These are phyloP conservation scores for Bruguiera gymnorhiza DNA, from an alignment of 345 rosid species.

Conservation along the genomic window DNA sequence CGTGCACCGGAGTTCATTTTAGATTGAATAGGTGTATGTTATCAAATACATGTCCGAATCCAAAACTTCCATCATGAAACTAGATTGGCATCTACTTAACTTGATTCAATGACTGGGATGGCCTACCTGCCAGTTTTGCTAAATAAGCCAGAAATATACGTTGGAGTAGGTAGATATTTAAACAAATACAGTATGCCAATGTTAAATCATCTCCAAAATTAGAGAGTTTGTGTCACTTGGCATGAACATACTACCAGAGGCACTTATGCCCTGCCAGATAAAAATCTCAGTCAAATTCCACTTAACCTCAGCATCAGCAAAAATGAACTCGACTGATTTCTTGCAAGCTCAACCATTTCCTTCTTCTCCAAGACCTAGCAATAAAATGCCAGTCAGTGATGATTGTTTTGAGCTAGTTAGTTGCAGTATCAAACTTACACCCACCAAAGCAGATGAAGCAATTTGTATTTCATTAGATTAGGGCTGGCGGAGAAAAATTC, in stretches of 20 bases:
- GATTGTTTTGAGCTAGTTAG: slow-evolving; percentile 3
- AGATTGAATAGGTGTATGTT: too few species aligned
- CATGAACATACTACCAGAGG: not conserved
- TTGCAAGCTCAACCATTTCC: slow-evolving; percentile 70
- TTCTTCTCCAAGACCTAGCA: slow-evolving; percentile 55
- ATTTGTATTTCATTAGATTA: slow-evolving; percentile 62
- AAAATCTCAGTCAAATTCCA: slow-evolving; percentile 43
- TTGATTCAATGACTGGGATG: too few species aligned
- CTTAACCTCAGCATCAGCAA: slow-evolving; percentile 66
- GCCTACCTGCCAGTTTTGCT: too few species aligned
- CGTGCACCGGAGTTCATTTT: too few species aligned
- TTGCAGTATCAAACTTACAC: slow-evolving; percentile 19
- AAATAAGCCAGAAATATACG: too few species aligned
- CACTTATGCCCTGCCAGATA: slow-evolving; percentile 8
- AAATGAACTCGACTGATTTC: slow-evolving; percentile 52
- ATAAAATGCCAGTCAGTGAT: slow-evolving; percentile 10
- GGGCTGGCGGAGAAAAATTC: slow-evolving; percentile 84
- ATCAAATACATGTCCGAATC: too few species aligned
- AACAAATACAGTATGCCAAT: too few species aligned
- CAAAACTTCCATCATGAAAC: too few species aligned
- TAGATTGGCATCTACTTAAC: too few species aligned
- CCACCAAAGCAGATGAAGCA: slow-evolving; percentile 77
- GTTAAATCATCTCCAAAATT: not conserved
- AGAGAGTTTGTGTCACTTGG: not conserved
- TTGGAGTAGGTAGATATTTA: too few species aligned